Evolutionary conservation across 2,329 filamentous ascomycete genomes (phyloP).

Genomic region (Arthrobotrys pseudoclavata): DNA sequence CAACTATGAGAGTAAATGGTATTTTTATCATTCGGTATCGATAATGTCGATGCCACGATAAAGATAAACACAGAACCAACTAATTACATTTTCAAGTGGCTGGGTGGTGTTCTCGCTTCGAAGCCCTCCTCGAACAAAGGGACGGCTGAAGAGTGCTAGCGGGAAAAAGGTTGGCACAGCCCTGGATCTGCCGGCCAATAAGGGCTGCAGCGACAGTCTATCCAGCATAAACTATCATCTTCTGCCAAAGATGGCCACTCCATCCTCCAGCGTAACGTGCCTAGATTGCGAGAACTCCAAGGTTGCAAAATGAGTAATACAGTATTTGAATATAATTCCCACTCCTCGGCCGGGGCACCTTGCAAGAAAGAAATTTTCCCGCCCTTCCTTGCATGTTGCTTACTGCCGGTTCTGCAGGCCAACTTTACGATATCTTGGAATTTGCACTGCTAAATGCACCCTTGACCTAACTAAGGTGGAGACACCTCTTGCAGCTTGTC

Average conservation of each 20-base stretch:
- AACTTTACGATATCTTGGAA: slow-evolving; percentile 53
- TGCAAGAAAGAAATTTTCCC: slow-evolving; percentile 57
- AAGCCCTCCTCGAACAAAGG: slow-evolving; percentile 41
- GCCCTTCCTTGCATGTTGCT: slow-evolving; percentile 59
- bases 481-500: slow-evolving; percentile 30
- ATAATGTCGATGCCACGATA: slow-evolving; percentile 39
- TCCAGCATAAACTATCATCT: slow-evolving; percentile 43
- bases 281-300: slow-evolving; percentile 56
- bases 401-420: slow-evolving; percentile 51
- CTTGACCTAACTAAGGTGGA: slow-evolving; percentile 48
- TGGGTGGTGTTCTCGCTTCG: slow-evolving; percentile 55
- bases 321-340: slow-evolving; percentile 56
- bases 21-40: slow-evolving; percentile 44
- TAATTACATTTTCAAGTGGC: slow-evolving; percentile 56
- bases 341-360: slow-evolving; percentile 52
- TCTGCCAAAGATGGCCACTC: slow-evolving; percentile 52
- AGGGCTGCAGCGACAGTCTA: slow-evolving; percentile 51
- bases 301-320: slow-evolving; percentile 60
- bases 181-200: slow-evolving; percentile 53
- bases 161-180: slow-evolving; percentile 58
- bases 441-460: slow-evolving; percentile 47
- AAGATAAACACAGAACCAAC: slow-evolving; percentile 42
- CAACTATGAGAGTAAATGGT: slow-evolving; percentile 7
- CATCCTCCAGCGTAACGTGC: slow-evolving; percentile 41
- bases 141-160: slow-evolving; percentile 57